Base-by-base conservation (phyloP, 129 eudicot genomes). In the Logfia minima region DNA sequence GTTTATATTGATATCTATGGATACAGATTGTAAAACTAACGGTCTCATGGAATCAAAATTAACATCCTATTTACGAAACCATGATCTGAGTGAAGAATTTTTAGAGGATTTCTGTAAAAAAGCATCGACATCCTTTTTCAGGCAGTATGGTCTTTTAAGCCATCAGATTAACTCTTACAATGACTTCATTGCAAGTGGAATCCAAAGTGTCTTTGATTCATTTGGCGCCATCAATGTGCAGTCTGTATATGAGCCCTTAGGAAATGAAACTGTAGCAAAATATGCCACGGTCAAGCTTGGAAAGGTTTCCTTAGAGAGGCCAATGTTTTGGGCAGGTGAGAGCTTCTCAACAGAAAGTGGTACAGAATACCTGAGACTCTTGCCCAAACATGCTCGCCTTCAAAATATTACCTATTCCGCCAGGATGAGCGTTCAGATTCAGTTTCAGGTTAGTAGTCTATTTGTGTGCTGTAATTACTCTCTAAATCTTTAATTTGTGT, bases 341-440 rank as follows among this genome's bases (percentile, higher is more conserved):
- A 86, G 73, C 83, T 92, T 87, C 35, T 82, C 83, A 35, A 75
- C 76, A 5, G 97, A 90, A 34, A 84, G 79, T 74, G 92, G 86
- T 37, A 70, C 77, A 78, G 90, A 82, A 60, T 77, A 48, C 74
- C 67, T 90, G 29, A 77, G 77, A 1, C 85, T 93, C 77, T 78
- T 66, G 24, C 98, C 98, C 6, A 77, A 92, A 52, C 98, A 93
- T 80, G 97, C 98, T 11, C 97, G 97, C 76, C 93, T 93, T 59
- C 98, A 93, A 82, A 89, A 91, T 79, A 91, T 93, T 90, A 93
- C 98, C 7, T 93, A 93, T 82, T 87, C 98, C 5, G 79, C 98
- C 70, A 86, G 87, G 74, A 87, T 93, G 82, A 87, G 79, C 41
- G 93, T 93, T 22, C 77, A 91, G 39, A 75, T 86, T 53, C 88